Percentiles rank a stretch among this genome's conserved stretches.
phyloP scores from a whole-genome alignment of 169 alveolate genomes.

The Theileria equi region DNA sequence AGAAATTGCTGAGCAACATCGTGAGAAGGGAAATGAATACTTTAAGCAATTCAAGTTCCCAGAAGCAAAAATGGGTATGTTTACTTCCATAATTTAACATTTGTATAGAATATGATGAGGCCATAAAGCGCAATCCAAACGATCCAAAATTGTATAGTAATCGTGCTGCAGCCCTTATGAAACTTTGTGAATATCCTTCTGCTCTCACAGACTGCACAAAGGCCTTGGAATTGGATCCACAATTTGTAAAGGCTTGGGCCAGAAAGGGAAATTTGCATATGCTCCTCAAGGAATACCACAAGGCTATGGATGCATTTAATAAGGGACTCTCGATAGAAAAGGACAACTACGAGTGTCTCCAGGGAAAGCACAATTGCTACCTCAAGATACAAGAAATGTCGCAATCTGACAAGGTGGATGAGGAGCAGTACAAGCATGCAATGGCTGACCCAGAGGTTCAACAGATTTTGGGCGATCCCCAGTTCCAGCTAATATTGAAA shows the following conservation, averaged over 20 bases:
- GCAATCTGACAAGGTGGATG: conserved; percentile 82
- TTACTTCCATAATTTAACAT: not conserved
- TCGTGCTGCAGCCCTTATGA: conserved; percentile 94
- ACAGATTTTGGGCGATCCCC: conserved; percentile 92
- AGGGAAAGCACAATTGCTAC: conserved; percentile 75
- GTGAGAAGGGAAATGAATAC: conserved; percentile 86
- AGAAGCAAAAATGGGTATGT: conserved; percentile 84
- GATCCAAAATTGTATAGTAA: conserved; percentile 93
- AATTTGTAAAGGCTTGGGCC: conserved; percentile 92
- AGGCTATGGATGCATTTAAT: conserved; percentile 93
- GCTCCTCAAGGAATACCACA: conserved; percentile 94
- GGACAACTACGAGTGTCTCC: conserved; percentile 81
- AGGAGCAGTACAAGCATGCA: conserved; percentile 81
- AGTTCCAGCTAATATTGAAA: conserved; percentile 86
- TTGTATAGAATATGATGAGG: conserved; percentile 91
- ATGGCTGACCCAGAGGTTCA: conserved; percentile 97
- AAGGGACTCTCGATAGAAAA: conserved; percentile 93
- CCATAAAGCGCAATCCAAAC: conserved; percentile 94
- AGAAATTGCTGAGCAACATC: conserved; percentile 91
- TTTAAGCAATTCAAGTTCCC: conserved; percentile 92
- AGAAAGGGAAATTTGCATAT: conserved; percentile 93
- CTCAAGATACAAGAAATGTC: conserved; percentile 80
- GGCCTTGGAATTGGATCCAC: conserved; percentile 93
- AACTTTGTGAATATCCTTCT: conserved; percentile 92
- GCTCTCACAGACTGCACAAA: conserved; percentile 91